phyloP scores from a whole-genome alignment of 441 rosid genomes.

The Breynia disticha region DNA sequence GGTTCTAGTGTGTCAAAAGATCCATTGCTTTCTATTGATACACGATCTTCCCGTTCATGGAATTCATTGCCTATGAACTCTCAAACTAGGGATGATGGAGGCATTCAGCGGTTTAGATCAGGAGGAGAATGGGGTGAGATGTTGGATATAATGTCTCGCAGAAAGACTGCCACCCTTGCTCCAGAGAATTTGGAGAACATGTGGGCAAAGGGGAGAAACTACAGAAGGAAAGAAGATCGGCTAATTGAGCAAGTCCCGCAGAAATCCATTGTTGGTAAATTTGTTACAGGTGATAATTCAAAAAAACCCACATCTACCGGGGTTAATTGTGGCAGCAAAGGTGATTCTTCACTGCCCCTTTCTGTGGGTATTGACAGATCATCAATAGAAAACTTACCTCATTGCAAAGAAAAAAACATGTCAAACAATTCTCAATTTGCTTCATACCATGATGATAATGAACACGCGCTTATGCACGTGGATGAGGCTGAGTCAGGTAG shows the following conservation, averaged over 20 bases:
- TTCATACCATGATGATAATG: conserved; percentile 42
- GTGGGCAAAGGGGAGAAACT: conserved; percentile 98
- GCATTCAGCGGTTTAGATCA: conserved; percentile 35
- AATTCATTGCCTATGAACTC: conserved; percentile 49
- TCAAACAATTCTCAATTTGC: conserved; percentile 32
- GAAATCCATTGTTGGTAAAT: conserved; percentile 29
- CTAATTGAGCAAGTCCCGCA: conserved; percentile 39
- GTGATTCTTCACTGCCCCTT: conserved; percentile 19
- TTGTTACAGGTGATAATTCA: conserved; percentile 24
- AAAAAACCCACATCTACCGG: conserved; percentile 27
- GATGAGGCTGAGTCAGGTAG: conserved; percentile 45
- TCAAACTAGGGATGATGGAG: conserved; percentile 37
- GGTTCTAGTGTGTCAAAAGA: conserved; percentile 52
- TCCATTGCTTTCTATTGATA: conserved; percentile 86
- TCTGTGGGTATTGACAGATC: conserved; percentile 24
- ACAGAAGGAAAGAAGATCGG: conserved; percentile 47
- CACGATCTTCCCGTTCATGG: conserved; percentile 71
- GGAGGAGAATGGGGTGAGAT: conserved; percentile 80
- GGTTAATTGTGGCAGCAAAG: conserved; percentile 22
- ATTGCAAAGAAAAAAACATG: conserved; percentile 22
- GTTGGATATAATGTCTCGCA: conserved; percentile 70
- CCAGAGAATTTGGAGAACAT: conserved; percentile 94
- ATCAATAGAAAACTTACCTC: conserved; percentile 21
- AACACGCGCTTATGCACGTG: conserved; percentile 20
- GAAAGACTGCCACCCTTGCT: conserved; percentile 85